Evolutionary conservation across 2,329 filamentous ascomycete genomes (phyloP), one percentile per base, ranked within the genome.

Genomic region (Fusarium staphyleae): DNA sequence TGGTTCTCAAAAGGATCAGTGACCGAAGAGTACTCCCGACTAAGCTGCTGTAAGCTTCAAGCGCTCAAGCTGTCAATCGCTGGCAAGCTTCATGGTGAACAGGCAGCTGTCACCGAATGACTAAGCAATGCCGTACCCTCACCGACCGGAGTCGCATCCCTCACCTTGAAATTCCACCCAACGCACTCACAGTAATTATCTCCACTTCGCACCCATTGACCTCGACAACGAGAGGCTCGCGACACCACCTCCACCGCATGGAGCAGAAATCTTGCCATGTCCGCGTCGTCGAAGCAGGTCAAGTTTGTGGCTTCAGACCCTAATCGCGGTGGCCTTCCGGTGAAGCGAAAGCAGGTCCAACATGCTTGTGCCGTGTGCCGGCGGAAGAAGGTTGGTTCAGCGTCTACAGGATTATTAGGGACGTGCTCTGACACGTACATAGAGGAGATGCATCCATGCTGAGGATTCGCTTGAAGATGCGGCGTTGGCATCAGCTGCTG

Each of bases 301-400:
- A 83, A 79, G 64, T 86, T 86, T 66, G 79, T 86, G 51, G 81
- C 77, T 46, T 80, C 81, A 11, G 81, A 85, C 68, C 74, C 75
- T 5, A 74, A 74, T 18, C 68, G 74, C 13, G 74, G 74, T 39
- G 82, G 82, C 14, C 70, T 85, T 52, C 82, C 82, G 4, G 73
- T 83, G 48, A 87, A 87, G 72, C 74, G 83, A 43, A 83, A 83
- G 59, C 84, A 86, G 65, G 81, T 84, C 16, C 77, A 79, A 51
- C 82, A 85, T 24, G 84, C 84, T 4, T 87, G 84, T 57, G 73
- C 76, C 0, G 70, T 74, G 2, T 87, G 84, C 60, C 79, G 83
- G 4, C 79, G 77, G 41, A 79, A 79, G 55, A 85, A 85, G 75
- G 80, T 81, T 43, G 39, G 67, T 44, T 4, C 5, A 10, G 3